These are phyloP conservation scores for Neoboletus subvelutipes DNA, from an alignment of 768 basidiomycete species.

Conservation along the genomic window DNA sequence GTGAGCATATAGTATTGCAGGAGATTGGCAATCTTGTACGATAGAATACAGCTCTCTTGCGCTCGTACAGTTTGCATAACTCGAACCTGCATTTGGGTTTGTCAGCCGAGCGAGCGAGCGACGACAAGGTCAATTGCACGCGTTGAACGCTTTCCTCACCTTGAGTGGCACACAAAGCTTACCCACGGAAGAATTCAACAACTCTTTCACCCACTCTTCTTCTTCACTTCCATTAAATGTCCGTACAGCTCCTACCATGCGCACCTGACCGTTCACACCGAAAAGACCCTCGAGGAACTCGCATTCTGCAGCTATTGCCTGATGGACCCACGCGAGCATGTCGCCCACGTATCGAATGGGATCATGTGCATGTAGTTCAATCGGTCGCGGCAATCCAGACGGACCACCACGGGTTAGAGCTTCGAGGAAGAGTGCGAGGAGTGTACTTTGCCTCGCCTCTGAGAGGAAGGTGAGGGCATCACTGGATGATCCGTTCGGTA, in stretches of 20 bases:
- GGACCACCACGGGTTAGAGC: conserved; percentile 89
- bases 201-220: conserved; percentile 74
- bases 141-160: conserved; percentile 40
- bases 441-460: conserved; percentile 75
- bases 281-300: conserved; percentile 93
- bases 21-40: conserved; percentile 93
- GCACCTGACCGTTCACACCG: conserved; percentile 46
- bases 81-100: conserved; percentile 52
- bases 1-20: conserved; percentile 92
- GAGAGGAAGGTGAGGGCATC: conserved; percentile 78
- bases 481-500: conserved; percentile 33
- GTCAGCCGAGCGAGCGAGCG: neutral
- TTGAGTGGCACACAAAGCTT: conserved; percentile 88
- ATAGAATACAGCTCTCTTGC: conserved; percentile 89
- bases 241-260: conserved; percentile 78
- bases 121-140: neutral
- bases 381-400: conserved; percentile 83
- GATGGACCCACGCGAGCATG: conserved; percentile 99
- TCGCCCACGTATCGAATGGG: conserved; percentile 95
- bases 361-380: conserved; percentile 97
- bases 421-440: conserved; percentile 79
- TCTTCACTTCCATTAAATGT: conserved; percentile 56
- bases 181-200: conserved; percentile 80
- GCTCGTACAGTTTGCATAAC: conserved; percentile 92
- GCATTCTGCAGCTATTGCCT: conserved; percentile 89